These are phyloP conservation scores for Gastrolobium bilobum DNA, from an alignment of 306 rosid species.

Conservation along the genomic window DNA sequence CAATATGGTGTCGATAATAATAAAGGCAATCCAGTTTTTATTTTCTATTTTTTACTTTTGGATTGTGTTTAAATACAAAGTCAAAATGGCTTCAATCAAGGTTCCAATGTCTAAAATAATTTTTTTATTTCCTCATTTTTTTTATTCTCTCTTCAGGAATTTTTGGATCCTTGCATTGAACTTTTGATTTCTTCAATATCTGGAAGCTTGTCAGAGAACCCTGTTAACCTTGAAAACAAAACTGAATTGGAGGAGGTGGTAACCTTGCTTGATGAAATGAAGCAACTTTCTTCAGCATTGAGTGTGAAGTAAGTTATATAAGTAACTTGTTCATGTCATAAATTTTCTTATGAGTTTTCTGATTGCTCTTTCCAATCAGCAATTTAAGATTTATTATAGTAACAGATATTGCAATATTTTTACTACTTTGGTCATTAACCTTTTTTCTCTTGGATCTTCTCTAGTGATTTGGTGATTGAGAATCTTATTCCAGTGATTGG, in stretches of 20 bases:
- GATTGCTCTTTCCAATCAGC: neutral
- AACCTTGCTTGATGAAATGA: constrained; percentile 44
- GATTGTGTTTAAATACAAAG: neutral
- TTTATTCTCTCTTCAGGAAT: neutral
- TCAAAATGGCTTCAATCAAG: neutral
- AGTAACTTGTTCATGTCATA: neutral
- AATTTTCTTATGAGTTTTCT: neutral
- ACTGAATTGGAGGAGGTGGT: neutral
- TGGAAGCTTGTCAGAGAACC: constrained; percentile 20
- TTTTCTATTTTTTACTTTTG: neutral
- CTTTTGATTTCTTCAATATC: neutral
- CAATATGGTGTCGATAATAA: neutral
- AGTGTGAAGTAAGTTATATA: constrained; percentile 43
- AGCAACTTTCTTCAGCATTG: constrained; percentile 47
- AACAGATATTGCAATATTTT: neutral
- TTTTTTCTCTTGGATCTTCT: neutral
- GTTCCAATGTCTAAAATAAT: neutral
- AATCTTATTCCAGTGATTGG: constrained; percentile 13
- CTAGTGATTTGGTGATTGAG: constrained; percentile 4
- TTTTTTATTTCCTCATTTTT: neutral
- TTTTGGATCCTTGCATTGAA: constrained; percentile 3
- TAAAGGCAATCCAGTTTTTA: constrained; percentile 39
- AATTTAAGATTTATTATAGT: neutral
- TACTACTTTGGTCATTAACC: neutral
- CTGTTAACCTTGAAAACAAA: neutral